phyloP scores from a whole-genome alignment of 75 land plant genomes.

The Ceratopteris richardii region DNA sequence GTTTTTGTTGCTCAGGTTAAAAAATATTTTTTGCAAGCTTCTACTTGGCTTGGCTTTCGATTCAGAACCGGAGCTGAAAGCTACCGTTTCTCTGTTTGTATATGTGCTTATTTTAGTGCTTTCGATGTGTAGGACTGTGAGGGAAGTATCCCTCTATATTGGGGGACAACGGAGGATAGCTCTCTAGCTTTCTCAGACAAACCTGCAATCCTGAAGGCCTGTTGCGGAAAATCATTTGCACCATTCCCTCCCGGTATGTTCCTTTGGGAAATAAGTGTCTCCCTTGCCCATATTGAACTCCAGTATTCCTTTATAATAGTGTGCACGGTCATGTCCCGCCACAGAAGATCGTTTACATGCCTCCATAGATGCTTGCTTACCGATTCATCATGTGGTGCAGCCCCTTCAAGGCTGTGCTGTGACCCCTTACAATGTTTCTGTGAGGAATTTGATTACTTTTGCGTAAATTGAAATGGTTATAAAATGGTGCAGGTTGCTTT shows the following conservation, averaged over 20 bases:
- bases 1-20: slow-evolving; percentile 49
- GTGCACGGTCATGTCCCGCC: not conserved
- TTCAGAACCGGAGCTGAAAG: not conserved
- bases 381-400: not conserved
- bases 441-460: not conserved
- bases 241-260: slow-evolving; percentile 85
- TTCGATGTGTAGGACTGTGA: slow-evolving; percentile 88
- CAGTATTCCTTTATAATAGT: not conserved
- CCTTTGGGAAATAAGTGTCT: no score
- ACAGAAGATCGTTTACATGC: not conserved
- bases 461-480: no score
- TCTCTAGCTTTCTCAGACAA: slow-evolving; percentile 72
- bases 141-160: slow-evolving; percentile 70
- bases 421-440: not conserved
- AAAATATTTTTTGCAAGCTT: not conserved
- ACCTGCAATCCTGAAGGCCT: slow-evolving; percentile 48
- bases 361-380: not conserved
- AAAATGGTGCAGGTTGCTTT: slow-evolving; percentile 55
- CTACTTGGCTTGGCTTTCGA: not conserved
- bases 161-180: slow-evolving; percentile 81
- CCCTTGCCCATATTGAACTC: not conserved
- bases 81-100: not conserved
- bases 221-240: slow-evolving; percentile 96
- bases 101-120: not conserved
- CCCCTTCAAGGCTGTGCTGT: not conserved